These are phyloP conservation scores for Talaromyces funiculosus DNA, from an alignment of 2,329 filamentous ascomycete species.

Conservation along the genomic window DNA sequence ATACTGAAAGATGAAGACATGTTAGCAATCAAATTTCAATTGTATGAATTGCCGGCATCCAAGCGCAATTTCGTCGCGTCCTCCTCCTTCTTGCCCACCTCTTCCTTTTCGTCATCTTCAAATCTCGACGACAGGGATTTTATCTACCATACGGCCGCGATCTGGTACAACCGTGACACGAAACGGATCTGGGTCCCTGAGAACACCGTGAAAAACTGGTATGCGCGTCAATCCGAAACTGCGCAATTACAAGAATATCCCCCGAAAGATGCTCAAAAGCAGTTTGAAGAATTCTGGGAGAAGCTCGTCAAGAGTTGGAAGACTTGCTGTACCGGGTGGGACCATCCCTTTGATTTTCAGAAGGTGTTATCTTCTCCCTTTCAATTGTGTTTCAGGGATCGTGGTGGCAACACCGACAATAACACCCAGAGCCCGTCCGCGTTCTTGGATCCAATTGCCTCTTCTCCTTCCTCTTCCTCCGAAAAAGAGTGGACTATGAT, in stretches of 20 bases:
- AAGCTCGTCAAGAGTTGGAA: neutral
- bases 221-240: neutral
- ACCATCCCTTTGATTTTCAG: neutral
- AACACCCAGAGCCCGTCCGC: neutral
- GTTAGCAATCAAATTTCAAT: neutral
- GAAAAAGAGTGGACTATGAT: conserved; percentile 1
- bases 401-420: neutral
- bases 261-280: neutral
- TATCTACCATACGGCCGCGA: neutral
- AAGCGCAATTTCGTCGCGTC: neutral
- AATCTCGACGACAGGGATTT: neutral
- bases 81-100: neutral
- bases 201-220: neutral
- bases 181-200: neutral
- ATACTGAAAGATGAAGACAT: neutral
- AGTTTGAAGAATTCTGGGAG: neutral
- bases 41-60: neutral
- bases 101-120: neutral
- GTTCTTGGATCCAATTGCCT: no score
- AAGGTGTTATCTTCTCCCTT: neutral
- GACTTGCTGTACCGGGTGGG: neutral
- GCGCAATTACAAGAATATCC: neutral
- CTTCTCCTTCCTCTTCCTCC: neutral
- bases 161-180: neutral
- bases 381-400: conserved; percentile 2